These are phyloP conservation scores for Cryptococcus amylolentus DNA, from an alignment of 1,284 basidiomycete genomes.

Conservation along the genomic window DNA sequence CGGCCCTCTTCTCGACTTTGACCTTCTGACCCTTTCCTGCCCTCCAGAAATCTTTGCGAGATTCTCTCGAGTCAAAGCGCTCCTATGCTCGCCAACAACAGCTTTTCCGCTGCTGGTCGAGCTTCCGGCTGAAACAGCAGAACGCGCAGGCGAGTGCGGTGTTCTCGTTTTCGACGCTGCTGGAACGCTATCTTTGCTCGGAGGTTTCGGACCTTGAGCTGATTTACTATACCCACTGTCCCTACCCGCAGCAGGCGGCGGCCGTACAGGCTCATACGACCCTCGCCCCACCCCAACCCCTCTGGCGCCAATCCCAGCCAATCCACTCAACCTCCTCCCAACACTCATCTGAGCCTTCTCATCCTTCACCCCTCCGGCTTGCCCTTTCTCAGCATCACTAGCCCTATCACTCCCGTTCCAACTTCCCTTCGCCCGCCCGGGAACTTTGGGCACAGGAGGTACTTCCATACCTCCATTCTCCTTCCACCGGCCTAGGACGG, in stretches of 20 bases:
- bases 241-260: not conserved
- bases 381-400: not conserved
- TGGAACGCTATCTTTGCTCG: not conserved
- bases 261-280: not conserved
- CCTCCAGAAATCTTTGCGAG: not conserved
- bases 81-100: not conserved
- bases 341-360: not conserved
- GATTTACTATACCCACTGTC: not conserved
- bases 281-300: not conserved
- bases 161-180: not conserved
- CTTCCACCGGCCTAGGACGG: conserved; percentile 12
- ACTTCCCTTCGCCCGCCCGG: not conserved
- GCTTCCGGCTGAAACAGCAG: not conserved
- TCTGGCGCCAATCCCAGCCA: conserved; percentile 7
- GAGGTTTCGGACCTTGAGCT: not conserved
- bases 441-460: not conserved
- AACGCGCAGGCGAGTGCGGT: not conserved
- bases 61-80: not conserved
- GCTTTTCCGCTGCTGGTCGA: not conserved
- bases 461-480: conserved; percentile 1
- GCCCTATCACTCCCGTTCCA: not conserved
- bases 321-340: conserved; percentile 1
- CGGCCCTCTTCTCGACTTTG: not conserved
- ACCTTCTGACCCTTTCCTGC: not conserved
- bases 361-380: not conserved